phyloP scores from a whole-genome alignment of 176 grass and related monocot genomes.

The Leersia perrieri region DNA sequence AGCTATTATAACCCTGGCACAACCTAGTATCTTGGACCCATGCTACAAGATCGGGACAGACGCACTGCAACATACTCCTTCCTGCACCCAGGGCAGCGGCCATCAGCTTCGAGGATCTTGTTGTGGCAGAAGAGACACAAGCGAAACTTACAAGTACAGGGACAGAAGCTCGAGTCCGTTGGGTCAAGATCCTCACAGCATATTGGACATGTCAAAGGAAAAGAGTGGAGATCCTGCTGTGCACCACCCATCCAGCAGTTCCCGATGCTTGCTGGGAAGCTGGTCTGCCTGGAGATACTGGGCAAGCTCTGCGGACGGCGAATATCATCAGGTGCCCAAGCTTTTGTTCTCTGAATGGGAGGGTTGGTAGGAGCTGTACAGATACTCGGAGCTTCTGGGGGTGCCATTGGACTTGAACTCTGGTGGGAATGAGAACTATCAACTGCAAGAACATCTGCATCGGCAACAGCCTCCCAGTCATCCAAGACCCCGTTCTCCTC shows the following conservation, averaged over 20 bases:
- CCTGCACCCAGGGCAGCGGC: constrained; percentile 88
- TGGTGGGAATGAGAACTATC: constrained; percentile 40
- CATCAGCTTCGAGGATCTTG: constrained; percentile 82
- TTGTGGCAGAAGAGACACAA: constrained; percentile 98
- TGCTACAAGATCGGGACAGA: constrained; percentile 79
- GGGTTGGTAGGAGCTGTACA: constrained; percentile 3
- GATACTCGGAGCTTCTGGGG: background rate
- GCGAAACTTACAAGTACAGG: constrained; percentile 82
- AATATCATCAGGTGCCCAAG: constrained; percentile 78
- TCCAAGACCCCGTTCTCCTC: constrained; percentile 77
- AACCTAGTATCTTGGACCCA: constrained; percentile 78
- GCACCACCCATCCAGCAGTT: constrained; percentile 34
- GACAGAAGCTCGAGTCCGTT: constrained; percentile 86
- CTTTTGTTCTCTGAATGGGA: constrained; percentile 41
- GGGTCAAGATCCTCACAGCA: constrained; percentile 86
- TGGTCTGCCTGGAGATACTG: constrained; percentile 73
- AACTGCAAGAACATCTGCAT: constrained; percentile 55
- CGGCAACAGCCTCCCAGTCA: constrained; percentile 96
- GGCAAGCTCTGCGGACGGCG: constrained; percentile 88
- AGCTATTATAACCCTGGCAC: constrained; percentile 24
- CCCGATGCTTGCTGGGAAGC: constrained; percentile 52
- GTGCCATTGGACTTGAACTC: constrained; percentile 9
- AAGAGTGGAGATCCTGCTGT: constrained; percentile 45
- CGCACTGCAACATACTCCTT: constrained; percentile 63
- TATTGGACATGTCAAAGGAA: constrained; percentile 74